Evolutionary conservation across 2,329 filamentous ascomycete species (phyloP), one percentile per base, ranked within the genome.

Genomic region (Diaporthe velutina): DNA sequence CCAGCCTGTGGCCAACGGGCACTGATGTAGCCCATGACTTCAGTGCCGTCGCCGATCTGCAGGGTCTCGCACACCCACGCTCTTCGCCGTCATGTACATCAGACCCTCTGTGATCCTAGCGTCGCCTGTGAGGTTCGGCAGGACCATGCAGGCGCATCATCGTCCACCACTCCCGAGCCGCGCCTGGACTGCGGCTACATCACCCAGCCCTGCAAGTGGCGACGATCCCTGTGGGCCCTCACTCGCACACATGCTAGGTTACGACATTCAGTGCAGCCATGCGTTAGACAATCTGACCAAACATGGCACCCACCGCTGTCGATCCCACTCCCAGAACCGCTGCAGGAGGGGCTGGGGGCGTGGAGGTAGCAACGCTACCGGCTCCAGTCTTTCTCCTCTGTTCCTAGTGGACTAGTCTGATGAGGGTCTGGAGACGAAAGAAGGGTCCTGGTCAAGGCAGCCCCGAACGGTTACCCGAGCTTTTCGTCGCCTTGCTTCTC

Each of bases 1-100:
- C 73, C 70, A 74, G 61, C 74, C 64, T 66, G 54, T 64, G 74
- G 52, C 70, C 68, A 73, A 74, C 75, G 70, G 60, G 40, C 52
- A 60, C 73, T 73, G 64, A 76, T 73, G 75, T 77, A 57, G 73
- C 19, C 38, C 60, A 76, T 77, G 76, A 76, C 72, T 71, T 76
- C 76, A 76, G 71, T 33, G 61, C 64, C 71, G 58, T 76, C 67
- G 73, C 64, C 40, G 77, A 80, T 80, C 78, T 75, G 72, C 79
- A 79, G 79, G 78, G 78, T 79, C 78, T 78, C 76, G 55, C 58
- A 58, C 28, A 60, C 50, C 57, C 71, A 66, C 66, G 54, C 52
- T 54, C 38, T 64, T 64, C 28, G 28, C 25, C 25, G 22, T 30
- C 52, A 70, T 70, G 75, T 70, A 71, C 73, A 76, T 74, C 68